phyloP scores from a whole-genome alignment of 176 grass and related monocot genomes.

The Eragrostis curvula region DNA sequence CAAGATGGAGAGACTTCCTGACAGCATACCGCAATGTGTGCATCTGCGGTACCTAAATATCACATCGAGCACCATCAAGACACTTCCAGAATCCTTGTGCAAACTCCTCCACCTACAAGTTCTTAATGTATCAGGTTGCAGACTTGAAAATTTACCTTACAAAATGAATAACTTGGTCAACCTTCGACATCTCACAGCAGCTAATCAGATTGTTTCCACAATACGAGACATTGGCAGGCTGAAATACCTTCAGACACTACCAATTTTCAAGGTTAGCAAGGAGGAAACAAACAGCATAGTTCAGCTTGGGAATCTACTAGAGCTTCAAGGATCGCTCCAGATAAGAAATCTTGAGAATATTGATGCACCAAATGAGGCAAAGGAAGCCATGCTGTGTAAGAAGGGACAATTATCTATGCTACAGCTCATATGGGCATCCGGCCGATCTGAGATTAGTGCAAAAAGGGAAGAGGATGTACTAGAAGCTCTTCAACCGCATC shows the following conservation, averaged over 20 bases:
- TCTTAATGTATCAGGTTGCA: constrained; percentile 47
- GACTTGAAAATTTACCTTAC: constrained; percentile 29
- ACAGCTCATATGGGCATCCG: constrained; percentile 24
- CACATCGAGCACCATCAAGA: constrained; percentile 16
- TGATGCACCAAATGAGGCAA: constrained; percentile 33
- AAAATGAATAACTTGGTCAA: constrained; percentile 49
- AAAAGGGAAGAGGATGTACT: constrained; percentile 26
- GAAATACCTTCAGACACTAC: constrained; percentile 49
- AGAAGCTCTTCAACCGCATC: constrained; percentile 41
- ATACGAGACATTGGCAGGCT: constrained; percentile 45
- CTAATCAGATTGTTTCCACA: constrained; percentile 31
- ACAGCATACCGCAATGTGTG: constrained; percentile 35
- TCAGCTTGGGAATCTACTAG: constrained; percentile 44
- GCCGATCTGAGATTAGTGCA: constrained; percentile 6
- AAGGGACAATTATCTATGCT: constrained; percentile 43
- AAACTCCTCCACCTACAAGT: constrained; percentile 52
- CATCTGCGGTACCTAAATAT: constrained; percentile 60
- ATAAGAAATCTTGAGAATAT: constrained; percentile 53
- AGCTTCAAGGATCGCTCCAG: constrained; percentile 47
- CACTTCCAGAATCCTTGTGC: constrained; percentile 37
- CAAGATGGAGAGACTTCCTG: constrained; percentile 35
- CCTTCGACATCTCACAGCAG: constrained; percentile 40
- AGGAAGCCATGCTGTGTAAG: constrained; percentile 40
- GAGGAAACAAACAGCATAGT: constrained; percentile 32
- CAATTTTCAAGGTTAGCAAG: constrained; percentile 42